Evolutionary conservation across 108 stramenopile genomes (phyloP).

Genomic region (Ochromonas danica): DNA sequence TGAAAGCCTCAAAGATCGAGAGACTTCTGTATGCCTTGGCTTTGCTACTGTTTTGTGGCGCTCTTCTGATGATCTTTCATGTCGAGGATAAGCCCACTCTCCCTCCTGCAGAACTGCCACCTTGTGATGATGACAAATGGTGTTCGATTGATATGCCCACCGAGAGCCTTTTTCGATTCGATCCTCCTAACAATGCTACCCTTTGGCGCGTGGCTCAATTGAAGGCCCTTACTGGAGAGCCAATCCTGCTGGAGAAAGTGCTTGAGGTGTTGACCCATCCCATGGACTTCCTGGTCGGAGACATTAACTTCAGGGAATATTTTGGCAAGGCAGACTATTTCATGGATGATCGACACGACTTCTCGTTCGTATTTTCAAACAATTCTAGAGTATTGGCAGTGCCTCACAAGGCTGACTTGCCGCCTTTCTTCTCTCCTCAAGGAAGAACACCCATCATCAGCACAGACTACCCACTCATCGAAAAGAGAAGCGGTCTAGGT

Average conservation of each 20-base stretch:
- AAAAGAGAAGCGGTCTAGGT: neutral
- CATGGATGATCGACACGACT: neutral
- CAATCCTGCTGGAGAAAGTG: neutral
- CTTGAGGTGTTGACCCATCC: neutral
- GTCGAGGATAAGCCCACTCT: too few species aligned
- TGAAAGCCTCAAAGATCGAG: too few species aligned
- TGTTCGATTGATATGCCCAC: conserved; percentile 23
- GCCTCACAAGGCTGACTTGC: too few species aligned
- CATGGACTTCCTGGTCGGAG: conserved; percentile 18
- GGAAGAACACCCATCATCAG: too few species aligned
- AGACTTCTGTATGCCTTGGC: too few species aligned
- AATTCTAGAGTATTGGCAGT: too few species aligned
- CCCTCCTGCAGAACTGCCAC: too few species aligned
- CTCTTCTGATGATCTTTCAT: too few species aligned
- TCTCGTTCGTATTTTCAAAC: neutral
- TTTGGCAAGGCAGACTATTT: neutral
- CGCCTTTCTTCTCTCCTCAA: too few species aligned
- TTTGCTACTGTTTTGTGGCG: too few species aligned
- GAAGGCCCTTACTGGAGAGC: neutral
- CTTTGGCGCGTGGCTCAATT: conserved; percentile 4
- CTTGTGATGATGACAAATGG: conserved; percentile 24
- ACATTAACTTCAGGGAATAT: neutral
- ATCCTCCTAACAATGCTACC: neutral
- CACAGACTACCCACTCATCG: too few species aligned
- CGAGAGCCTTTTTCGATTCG: conserved; percentile 12